Percentiles rank a stretch among this genome's conserved stretches.
Evolutionary conservation across 2,329 filamentous ascomycete species (phyloP).

Genomic region (Aspergillus sp.): DNA sequence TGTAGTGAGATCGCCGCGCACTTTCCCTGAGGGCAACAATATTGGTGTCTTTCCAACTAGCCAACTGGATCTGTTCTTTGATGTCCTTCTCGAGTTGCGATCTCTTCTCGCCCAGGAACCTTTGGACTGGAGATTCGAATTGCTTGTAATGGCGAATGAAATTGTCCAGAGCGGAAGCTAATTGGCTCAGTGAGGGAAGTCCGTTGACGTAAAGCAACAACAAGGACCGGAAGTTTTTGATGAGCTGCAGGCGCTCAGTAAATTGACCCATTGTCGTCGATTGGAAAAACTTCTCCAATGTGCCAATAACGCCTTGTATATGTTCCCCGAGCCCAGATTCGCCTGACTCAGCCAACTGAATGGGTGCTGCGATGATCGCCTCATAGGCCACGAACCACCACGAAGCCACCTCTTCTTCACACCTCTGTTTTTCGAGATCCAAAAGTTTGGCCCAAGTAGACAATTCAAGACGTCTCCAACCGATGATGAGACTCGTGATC

Average conservation of each 20-base stretch:
- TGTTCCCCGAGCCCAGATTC: constrained; percentile 63
- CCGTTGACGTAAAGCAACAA: constrained; percentile 61
- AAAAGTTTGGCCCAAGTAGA: constrained; percentile 89
- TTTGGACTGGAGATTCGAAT: constrained; percentile 64
- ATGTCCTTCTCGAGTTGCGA: constrained; percentile 81
- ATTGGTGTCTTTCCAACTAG: constrained; percentile 98
- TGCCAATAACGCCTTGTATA: constrained; percentile 66
- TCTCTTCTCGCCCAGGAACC: constrained; percentile 66
- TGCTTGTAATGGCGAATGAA: constrained; percentile 73
- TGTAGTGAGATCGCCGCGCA: constrained; percentile 83
- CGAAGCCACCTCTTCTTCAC: constrained; percentile 71
- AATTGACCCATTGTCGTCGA: constrained; percentile 81
- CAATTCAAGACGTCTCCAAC: constrained; percentile 87
- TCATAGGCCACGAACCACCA: constrained; percentile 99
- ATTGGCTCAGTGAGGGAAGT: constrained; percentile 54
- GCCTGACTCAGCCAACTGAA: constrained; percentile 60
- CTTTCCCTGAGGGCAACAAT: constrained; percentile 86
- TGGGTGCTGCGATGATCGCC: constrained; percentile 73
- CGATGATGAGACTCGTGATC: constrained; percentile 76
- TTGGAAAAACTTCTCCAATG: constrained; percentile 74
- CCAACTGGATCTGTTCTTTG: constrained; percentile 86
- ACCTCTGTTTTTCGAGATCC: constrained; percentile 76
- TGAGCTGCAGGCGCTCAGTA: constrained; percentile 65
- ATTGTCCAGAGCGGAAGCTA: constrained; percentile 67
- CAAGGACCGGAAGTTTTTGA: constrained; percentile 62